Conservation (phyloP, 2,329 filamentous ascomycete species). For the Pyrenophora seminiperda region DNA sequence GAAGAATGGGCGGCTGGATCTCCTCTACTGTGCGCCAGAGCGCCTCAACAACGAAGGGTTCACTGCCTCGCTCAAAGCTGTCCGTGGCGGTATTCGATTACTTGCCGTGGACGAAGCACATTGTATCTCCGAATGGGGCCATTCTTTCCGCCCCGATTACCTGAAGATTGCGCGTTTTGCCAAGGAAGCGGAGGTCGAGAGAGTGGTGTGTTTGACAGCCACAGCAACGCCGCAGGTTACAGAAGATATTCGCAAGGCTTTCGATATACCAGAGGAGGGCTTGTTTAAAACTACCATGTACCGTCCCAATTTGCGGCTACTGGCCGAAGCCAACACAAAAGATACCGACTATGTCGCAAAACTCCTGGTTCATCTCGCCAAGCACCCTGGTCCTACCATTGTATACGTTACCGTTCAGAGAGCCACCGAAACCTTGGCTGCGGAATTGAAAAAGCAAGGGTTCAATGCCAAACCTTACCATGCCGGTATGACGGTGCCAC, state of each 20-base stretch:
- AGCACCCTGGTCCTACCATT: constrained; percentile 61
- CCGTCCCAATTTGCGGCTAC: constrained; percentile 61
- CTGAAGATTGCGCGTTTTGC: constrained; percentile 73
- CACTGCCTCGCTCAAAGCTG: constrained; percentile 64
- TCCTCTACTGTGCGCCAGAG: constrained; percentile 93
- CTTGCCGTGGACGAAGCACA: constrained; percentile 97
- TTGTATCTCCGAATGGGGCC: constrained; percentile 96
- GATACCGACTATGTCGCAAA: constrained; percentile 75
- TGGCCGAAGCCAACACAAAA: constrained; percentile 65
- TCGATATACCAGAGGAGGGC: constrained; percentile 71
- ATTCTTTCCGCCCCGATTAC: constrained; percentile 96
- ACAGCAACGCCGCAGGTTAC: constrained; percentile 81
- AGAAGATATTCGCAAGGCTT: constrained; percentile 84
- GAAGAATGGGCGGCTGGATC: constrained; percentile 71
- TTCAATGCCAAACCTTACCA: constrained; percentile 85
- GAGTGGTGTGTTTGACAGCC: constrained; percentile 75
- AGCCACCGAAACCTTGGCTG: constrained; percentile 66
- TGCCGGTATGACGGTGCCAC: constrained; percentile 69
- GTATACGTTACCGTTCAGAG: constrained; percentile 66
- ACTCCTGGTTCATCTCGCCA: constrained; percentile 58
- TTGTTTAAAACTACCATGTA: constrained; percentile 66
- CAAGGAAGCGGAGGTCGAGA: constrained; percentile 83
- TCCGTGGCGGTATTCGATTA: constrained; percentile 72
- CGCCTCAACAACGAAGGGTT: constrained; percentile 83
- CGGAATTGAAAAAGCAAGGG: constrained; percentile 64